Evolutionary conservation across 192 early-diverging fungal species (phyloP), one percentile per base, ranked within the genome.

Genomic region (Nowakowskiella sp.): DNA sequence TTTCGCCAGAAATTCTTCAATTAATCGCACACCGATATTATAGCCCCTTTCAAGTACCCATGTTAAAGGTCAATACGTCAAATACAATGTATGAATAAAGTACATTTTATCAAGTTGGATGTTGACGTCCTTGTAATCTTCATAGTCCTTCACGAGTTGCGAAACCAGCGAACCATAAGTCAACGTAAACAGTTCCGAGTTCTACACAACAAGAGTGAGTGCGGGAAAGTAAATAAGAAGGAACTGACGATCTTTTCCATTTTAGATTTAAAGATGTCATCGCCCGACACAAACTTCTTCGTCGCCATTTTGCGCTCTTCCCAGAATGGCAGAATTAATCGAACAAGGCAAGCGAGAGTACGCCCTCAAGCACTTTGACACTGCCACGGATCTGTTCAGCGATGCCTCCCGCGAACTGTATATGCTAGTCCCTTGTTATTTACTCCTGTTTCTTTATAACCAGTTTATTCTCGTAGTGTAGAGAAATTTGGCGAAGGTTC

Each of bases 81-180:
- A 0, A 7, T 4, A 30, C 28, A 45, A 24, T 22, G 34, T 36
- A 16, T 8, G 23, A 13, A 6, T n/a, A 0, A 65, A 68, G 39
- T 80, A 91, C 90, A 99, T 96, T 68, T 96, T 92, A 30, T 99
- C 94, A 34, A 99, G 82, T 61, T 99, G 91, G 58, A 85, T 85
- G 69, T 99, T 99, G 28, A 99, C 92, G 42, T 90, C 84, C 26
- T 57, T 57, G 53, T 91, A 94, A 68, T 97, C 88, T 58, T 96
- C 89, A 33, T 71, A 87, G 66, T 99, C 95, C 57, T 90, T 89
- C 27, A 94, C 78, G 4, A 99, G 76, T 58, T 97, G 94, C 16
- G 85, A 85, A 1, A 99, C 95, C 6, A 99, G 76, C 3, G 95
- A 92, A 13, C 95, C 95, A 67, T 99, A 99, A 55, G 95, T 99